Percentiles rank a stretch among this genome's conserved stretches.
These are phyloP conservation scores for Tephrocybe sp. DNA, from an alignment of 768 basidiomycete genomes.

Conservation along the genomic window DNA sequence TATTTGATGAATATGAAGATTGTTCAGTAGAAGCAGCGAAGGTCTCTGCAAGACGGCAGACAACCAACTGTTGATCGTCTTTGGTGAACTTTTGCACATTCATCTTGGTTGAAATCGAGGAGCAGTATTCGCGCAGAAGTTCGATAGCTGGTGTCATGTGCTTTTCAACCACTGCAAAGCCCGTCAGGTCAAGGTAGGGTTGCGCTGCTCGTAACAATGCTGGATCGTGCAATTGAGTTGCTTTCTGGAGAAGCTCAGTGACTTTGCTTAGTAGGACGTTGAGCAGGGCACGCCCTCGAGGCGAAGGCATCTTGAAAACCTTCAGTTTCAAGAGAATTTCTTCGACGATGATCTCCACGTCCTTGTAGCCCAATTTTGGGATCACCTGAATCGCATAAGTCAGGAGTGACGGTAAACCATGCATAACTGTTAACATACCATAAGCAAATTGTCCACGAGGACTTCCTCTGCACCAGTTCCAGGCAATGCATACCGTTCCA, in stretches of 20 bases:
- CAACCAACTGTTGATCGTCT: slow-evolving; percentile 44
- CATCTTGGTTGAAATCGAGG: slow-evolving; percentile 41
- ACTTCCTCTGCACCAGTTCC: slow-evolving; percentile 47
- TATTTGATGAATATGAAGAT: slow-evolving; percentile 23
- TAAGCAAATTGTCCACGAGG: slow-evolving; percentile 46
- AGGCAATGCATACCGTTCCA: slow-evolving; percentile 41
- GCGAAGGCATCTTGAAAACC: slow-evolving; percentile 35
- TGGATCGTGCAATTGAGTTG: slow-evolving; percentile 21
- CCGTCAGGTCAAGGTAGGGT: slow-evolving; percentile 47
- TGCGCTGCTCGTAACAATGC: slow-evolving; percentile 35
- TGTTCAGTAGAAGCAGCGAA: slow-evolving; percentile 38
- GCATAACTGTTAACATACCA: slow-evolving; percentile 36
- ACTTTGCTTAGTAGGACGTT: slow-evolving; percentile 21
- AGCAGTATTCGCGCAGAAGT: slow-evolving; percentile 55
- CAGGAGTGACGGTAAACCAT: neutral
- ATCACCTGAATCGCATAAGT: slow-evolving; percentile 42
- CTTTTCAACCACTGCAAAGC: slow-evolving; percentile 41
- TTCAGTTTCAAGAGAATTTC: slow-evolving; percentile 53
- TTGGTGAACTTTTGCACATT: slow-evolving; percentile 44
- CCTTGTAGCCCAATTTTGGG: slow-evolving; percentile 37
- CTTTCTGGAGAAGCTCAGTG: slow-evolving; percentile 11
- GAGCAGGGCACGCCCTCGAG: slow-evolving; percentile 40
- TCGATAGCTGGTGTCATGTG: slow-evolving; percentile 40
- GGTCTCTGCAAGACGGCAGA: slow-evolving; percentile 45
- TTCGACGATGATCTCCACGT: slow-evolving; percentile 49